phyloP scores from a whole-genome alignment of 306 rosid species.

The Fragaria vesca region DNA sequence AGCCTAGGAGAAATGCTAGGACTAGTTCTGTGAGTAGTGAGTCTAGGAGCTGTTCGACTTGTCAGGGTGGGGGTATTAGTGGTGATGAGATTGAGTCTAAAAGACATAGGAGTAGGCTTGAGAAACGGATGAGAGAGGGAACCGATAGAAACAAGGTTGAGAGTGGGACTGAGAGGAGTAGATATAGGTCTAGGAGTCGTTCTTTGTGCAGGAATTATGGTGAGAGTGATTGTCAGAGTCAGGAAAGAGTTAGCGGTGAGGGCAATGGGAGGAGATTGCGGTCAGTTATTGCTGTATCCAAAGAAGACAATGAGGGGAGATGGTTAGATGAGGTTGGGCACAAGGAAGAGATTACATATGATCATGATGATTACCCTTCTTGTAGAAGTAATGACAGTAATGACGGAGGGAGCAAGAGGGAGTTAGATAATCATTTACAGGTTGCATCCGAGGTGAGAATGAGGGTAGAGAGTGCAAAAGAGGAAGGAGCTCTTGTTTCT shows the following conservation, averaged over 20 bases:
- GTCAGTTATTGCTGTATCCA: constrained; percentile 56
- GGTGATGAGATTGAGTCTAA: constrained; percentile 39
- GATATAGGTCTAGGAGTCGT: constrained; percentile 58
- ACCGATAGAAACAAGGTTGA: constrained; percentile 37
- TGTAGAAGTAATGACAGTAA: constrained; percentile 68
- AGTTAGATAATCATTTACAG: constrained; percentile 33
- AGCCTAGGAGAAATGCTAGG: constrained; percentile 50
- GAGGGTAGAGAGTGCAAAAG: constrained; percentile 37
- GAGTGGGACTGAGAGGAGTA: constrained; percentile 37
- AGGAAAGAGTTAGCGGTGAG: constrained; percentile 36
- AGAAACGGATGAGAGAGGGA: constrained; percentile 41
- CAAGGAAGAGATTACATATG: constrained; percentile 62
- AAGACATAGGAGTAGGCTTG: constrained; percentile 41
- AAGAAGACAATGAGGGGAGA: constrained; percentile 36
- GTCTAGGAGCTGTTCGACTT: constrained; percentile 51
- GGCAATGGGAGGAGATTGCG: constrained; percentile 50
- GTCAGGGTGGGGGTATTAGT: constrained; percentile 40
- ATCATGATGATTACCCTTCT: constrained; percentile 58
- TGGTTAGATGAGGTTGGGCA: constrained; percentile 37
- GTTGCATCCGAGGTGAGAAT: constrained; percentile 34
- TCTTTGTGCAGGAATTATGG: constrained; percentile 38
- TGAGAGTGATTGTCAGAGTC: constrained; percentile 37
- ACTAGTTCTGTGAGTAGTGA: constrained; percentile 36
- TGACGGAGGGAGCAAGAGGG: constrained; percentile 51
- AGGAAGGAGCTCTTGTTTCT: constrained; percentile 31